Evolutionary conservation across 1,284 basidiomycete species (phyloP), one percentile per base, ranked within the genome.

Genomic region (Melampsora americana): DNA sequence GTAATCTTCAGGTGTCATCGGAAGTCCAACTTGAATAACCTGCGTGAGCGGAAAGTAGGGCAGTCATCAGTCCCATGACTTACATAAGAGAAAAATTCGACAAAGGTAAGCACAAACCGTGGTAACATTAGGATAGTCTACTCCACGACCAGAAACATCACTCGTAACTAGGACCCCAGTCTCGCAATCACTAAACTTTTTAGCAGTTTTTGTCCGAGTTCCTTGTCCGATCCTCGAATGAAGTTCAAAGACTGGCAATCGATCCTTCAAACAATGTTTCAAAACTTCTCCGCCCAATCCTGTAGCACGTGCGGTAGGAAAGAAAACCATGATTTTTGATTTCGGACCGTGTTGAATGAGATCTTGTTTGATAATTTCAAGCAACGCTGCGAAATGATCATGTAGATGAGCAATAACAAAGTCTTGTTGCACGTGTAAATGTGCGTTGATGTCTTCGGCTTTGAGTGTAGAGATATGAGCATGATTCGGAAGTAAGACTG

Each of bases 91-190:
- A 39, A 6, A 20, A 23, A 20, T 5, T 14, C 1, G n/a, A 26
- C 26, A 35, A 11, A 11, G 39, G 1, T 48, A 42, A 50, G 23
- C 11, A n/a, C 28, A 3, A 12, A 12, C 80, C 16, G 77, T 78
- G 0, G 80, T 80, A 12, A 88, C 86, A 16, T 82, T 82, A 7
- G 91, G 92, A 82, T 95, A 95, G 83, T 95, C 92, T 76, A 96
- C 89, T 26, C 93, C 93, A 75, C 93, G 88, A 12, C 93, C 93
- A 14, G 92, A 93, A 1, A 97, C 90, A 80, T 97, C 94, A 0
- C 92, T 93, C 0, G 90, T 91, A 79, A 97, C 86, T 77, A 97
- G 87, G 32, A 97, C 85, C 0, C 85, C 89, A 0, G 82, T 84
- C 30, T 79, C 81, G 0, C 86, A 85, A 6, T 82, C 81, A 68